Conservation (phyloP, 116 monocot genomes). For the Posidonia oceanica region DNA sequence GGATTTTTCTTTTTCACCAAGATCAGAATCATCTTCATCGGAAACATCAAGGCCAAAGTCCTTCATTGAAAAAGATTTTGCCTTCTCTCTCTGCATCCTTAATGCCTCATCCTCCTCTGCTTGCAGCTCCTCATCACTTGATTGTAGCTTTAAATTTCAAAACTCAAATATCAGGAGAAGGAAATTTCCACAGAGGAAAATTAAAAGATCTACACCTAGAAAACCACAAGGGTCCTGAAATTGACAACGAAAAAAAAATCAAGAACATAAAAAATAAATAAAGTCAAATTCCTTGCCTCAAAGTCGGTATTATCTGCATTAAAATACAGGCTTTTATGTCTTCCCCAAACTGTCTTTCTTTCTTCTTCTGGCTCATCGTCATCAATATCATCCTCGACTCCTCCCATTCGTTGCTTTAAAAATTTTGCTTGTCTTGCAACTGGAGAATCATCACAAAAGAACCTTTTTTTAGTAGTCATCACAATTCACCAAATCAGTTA, state of each 20-base stretch:
- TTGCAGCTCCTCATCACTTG: constrained; percentile 73
- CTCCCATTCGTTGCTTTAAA: constrained; percentile 55
- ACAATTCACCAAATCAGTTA: background rate
- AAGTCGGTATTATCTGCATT: constrained; percentile 60
- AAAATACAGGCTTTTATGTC: constrained; percentile 50
- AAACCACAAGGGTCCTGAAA: background rate
- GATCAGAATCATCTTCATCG: constrained; percentile 28
- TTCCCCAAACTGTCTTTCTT: constrained; percentile 50
- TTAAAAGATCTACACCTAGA: background rate
- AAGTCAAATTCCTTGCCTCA: constrained; percentile 29
- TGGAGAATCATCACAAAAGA: constrained; percentile 13
- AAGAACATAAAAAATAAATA: constrained; percentile 1
- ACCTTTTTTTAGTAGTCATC: too few relatives aligned
- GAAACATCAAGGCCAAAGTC: constrained; percentile 49
- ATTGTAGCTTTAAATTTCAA: constrained; percentile 39
- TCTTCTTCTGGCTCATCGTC: constrained; percentile 42
- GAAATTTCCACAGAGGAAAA: background rate
- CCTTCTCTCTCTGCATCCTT: constrained; percentile 59
- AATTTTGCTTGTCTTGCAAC: constrained; percentile 67
- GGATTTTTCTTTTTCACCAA: background rate
- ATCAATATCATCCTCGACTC: constrained; percentile 46
- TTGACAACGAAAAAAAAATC: background rate
- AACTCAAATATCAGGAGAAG: background rate
- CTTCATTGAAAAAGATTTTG: constrained; percentile 41
- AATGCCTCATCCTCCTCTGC: constrained; percentile 71